phyloP scores from a whole-genome alignment of 2,329 filamentous ascomycete species.

The Tolypocladium album region DNA sequence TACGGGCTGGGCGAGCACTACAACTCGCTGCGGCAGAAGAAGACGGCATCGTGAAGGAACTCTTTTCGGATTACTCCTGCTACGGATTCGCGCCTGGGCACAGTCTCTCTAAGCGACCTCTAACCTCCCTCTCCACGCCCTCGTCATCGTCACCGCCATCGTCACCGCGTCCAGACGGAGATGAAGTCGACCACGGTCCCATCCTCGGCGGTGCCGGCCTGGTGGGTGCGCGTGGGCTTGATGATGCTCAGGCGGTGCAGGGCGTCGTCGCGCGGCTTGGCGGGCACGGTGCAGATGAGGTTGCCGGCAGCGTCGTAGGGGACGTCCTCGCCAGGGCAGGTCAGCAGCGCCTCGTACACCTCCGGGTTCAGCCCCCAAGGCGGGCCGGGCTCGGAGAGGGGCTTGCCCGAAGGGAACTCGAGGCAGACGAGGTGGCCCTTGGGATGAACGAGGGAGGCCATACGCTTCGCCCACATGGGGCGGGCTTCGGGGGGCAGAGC shows the following conservation, averaged over 20 bases:
- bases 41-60: not conserved
- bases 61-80: not conserved
- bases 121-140: not conserved
- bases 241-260: constrained; percentile 36
- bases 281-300: constrained; percentile 26
- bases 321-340: constrained; percentile 56
- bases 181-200: constrained; percentile 41
- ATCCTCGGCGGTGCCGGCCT: constrained; percentile 30
- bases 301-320: constrained; percentile 39
- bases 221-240: constrained; percentile 39
- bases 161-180: constrained; percentile 37
- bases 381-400: constrained; percentile 53
- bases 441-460: constrained; percentile 36
- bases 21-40: constrained; percentile 61
- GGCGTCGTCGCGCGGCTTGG: constrained; percentile 24
- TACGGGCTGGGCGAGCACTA: constrained; percentile 97
- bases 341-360: constrained; percentile 62
- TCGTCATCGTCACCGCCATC: not conserved
- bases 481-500: constrained; percentile 45
- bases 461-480: constrained; percentile 41
- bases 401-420: constrained; percentile 69
- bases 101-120: not conserved
- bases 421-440: constrained; percentile 50
- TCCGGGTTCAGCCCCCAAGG: constrained; percentile 61
- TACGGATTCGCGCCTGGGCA: not conserved